phyloP scores from a whole-genome alignment of 2,329 filamentous ascomycete species.

The Penicillium hesseltinei region DNA sequence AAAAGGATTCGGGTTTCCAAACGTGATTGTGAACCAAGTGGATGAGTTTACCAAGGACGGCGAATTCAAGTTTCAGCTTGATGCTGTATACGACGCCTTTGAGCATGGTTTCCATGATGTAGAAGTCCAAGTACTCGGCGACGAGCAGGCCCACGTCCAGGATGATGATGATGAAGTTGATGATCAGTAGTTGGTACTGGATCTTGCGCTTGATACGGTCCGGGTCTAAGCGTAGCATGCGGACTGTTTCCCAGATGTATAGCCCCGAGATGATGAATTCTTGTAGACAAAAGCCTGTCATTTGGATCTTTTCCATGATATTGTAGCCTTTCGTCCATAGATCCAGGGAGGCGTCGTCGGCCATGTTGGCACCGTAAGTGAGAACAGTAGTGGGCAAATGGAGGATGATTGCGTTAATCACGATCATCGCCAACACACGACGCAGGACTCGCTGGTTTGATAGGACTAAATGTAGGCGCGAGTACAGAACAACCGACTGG shows the following conservation, averaged over 20 bases:
- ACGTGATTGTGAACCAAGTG: conserved; percentile 41
- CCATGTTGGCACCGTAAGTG: conserved; percentile 46
- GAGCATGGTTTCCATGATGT: conserved; percentile 49
- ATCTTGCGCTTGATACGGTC: conserved; percentile 45
- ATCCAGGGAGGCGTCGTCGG: conserved; percentile 3
- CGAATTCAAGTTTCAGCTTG: conserved; percentile 53
- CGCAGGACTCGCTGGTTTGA: conserved; percentile 40
- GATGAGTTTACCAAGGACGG: conserved; percentile 47
- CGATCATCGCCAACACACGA: conserved; percentile 48
- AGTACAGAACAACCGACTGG: conserved; percentile 51
- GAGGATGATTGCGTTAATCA: conserved; percentile 44
- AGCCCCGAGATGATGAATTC: conserved; percentile 54
- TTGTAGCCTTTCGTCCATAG: conserved; percentile 41
- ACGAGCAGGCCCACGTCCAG: conserved; percentile 47
- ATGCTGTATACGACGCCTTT: conserved; percentile 50
- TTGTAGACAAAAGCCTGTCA: conserved; percentile 57
- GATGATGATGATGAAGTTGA: conserved; percentile 50
- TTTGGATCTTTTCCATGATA: conserved; percentile 56
- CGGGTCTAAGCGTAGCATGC: conserved; percentile 49
- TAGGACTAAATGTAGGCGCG: conserved; percentile 49
- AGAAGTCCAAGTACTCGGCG: conserved; percentile 45
- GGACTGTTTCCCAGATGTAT: conserved; percentile 55
- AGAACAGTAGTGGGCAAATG: conserved; percentile 49
- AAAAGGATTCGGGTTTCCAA: conserved; percentile 39
- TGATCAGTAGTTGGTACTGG: conserved; percentile 50